These are phyloP conservation scores for Pleurotus platypus DNA, from an alignment of 768 basidiomycete species.

Conservation along the genomic window DNA sequence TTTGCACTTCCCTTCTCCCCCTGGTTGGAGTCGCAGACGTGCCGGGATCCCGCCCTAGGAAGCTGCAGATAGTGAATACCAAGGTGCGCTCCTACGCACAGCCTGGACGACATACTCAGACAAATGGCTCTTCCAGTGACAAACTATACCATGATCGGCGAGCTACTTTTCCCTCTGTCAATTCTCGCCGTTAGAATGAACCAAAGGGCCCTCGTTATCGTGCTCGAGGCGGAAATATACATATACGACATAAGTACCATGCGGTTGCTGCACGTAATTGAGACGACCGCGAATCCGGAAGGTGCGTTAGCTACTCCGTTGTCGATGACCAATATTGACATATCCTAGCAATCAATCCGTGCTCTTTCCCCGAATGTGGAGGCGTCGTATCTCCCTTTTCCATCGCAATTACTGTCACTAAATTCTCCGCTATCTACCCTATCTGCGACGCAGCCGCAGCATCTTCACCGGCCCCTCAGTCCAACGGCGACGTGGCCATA, in stretches of 20 bases:
- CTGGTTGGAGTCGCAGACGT: slow-evolving; percentile 95
- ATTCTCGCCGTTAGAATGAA: slow-evolving; percentile 97
- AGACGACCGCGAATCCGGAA: slow-evolving; percentile 93
- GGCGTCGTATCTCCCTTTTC: slow-evolving; percentile 92
- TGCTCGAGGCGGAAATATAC: slow-evolving; percentile 97
- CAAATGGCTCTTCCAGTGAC: slow-evolving; percentile 51
- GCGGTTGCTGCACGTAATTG: slow-evolving; percentile 95
- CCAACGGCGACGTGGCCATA: slow-evolving; percentile 58
- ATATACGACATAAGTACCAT: slow-evolving; percentile 99
- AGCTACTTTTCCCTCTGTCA: slow-evolving; percentile 93
- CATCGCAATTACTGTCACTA: slow-evolving; percentile 87
- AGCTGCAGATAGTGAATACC: slow-evolving; percentile 97
- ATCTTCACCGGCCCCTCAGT: slow-evolving; percentile 19
- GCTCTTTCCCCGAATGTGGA: slow-evolving; percentile 93
- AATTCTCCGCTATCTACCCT: slow-evolving; percentile 49
- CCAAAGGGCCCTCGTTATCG: slow-evolving; percentile 92
- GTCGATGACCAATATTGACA: neutral
- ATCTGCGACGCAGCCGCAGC: slow-evolving; percentile 30
- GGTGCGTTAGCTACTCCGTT: slow-evolving; percentile 43
- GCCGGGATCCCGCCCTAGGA: slow-evolving; percentile 84
- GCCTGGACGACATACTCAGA: slow-evolving; percentile 3
- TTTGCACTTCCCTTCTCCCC: slow-evolving; percentile 97
- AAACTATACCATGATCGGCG: slow-evolving; percentile 90
- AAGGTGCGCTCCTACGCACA: slow-evolving; percentile 54
- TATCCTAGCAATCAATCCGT: slow-evolving; percentile 58